Evolutionary conservation across 1,139 yeast species (phyloP).

Genomic region (Candida anutae): DNA sequence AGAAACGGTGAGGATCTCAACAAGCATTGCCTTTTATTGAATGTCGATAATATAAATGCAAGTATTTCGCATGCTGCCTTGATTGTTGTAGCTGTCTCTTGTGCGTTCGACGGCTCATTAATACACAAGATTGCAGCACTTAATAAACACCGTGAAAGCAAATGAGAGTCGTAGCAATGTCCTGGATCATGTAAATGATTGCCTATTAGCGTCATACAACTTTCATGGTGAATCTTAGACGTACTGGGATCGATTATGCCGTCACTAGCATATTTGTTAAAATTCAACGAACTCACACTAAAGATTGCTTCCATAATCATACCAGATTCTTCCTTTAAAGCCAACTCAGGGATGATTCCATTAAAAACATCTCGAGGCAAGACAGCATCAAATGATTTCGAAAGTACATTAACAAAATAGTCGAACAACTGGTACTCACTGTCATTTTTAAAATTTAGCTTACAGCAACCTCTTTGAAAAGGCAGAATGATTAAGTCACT

Average conservation of each 20-base stretch:
- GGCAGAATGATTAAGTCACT: slow-evolving; percentile 1
- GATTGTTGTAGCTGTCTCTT: slow-evolving; percentile 28
- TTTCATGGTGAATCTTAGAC: slow-evolving; percentile 31
- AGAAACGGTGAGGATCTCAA: slow-evolving; percentile 23
- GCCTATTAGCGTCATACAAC: slow-evolving; percentile 25
- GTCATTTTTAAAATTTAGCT: slow-evolving; percentile 13
- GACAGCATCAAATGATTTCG: slow-evolving; percentile 24
- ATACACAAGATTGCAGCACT: slow-evolving; percentile 32
- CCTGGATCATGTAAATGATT: slow-evolving; percentile 19
- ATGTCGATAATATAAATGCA: slow-evolving; percentile 18
- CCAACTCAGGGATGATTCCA: slow-evolving; percentile 27
- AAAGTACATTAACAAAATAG: slow-evolving; percentile 22
- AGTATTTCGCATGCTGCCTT: slow-evolving; percentile 29
- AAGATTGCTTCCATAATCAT: slow-evolving; percentile 28
- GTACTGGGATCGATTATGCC: slow-evolving; percentile 21
- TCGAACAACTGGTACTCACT: slow-evolving; percentile 26
- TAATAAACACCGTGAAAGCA: slow-evolving; percentile 27
- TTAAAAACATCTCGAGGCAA: slow-evolving; percentile 22
- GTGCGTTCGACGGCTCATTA: slow-evolving; percentile 31
- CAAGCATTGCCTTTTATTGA: slow-evolving; percentile 12
- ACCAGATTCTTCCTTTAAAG: slow-evolving; percentile 30
- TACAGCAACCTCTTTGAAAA: slow-evolving; percentile 4
- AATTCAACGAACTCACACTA: slow-evolving; percentile 27
- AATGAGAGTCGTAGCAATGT: slow-evolving; percentile 15
- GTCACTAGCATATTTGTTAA: slow-evolving; percentile 22